phyloP scores from a whole-genome alignment of 768 basidiomycete genomes.

The Asterophora parasitica region DNA sequence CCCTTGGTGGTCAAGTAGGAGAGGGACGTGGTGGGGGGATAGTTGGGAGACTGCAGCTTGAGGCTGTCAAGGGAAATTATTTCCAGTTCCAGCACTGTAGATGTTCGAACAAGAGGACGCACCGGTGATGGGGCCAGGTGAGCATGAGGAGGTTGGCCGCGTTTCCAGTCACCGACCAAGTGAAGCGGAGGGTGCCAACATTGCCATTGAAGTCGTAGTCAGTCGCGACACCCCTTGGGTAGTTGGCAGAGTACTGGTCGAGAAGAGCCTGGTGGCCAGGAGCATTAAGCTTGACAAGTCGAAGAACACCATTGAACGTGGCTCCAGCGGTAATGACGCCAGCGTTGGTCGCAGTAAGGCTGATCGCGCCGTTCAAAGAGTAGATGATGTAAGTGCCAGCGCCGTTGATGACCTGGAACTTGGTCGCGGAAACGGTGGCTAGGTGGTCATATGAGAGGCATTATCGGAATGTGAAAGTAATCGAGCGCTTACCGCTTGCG shows the following conservation, averaged over 20 bases:
- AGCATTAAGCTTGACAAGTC: conserved; percentile 24
- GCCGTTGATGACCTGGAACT: conserved; percentile 24
- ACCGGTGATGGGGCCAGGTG: conserved; percentile 33
- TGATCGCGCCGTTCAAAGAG: conserved; percentile 26
- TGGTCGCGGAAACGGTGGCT: conserved; percentile 24
- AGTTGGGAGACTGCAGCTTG: conserved; percentile 24
- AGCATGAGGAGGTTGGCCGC: too few relatives aligned
- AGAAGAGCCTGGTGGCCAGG: conserved; percentile 24
- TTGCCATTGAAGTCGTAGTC: conserved; percentile 27
- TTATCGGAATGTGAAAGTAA: background rate
- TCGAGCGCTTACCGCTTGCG: conserved; percentile 14
- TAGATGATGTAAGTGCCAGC: conserved; percentile 30
- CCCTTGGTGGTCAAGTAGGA: conserved; percentile 31
- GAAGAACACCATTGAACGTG: conserved; percentile 26
- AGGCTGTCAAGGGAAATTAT: conserved; percentile 2
- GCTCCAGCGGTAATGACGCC: conserved; percentile 20
- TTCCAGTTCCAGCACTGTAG: background rate
- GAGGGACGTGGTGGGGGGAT: conserved; percentile 19
- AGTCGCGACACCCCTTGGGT: too few relatives aligned
- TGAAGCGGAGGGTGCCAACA: conserved; percentile 26
- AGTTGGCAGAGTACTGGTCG: conserved; percentile 26
- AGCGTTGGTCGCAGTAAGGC: conserved; percentile 20
- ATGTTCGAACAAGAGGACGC: background rate
- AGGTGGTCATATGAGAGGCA: background rate
- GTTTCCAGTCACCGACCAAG: conserved; percentile 27